phyloP scores from a whole-genome alignment of 1,139 yeast species.

The Kodamaea ohmeri region DNA sequence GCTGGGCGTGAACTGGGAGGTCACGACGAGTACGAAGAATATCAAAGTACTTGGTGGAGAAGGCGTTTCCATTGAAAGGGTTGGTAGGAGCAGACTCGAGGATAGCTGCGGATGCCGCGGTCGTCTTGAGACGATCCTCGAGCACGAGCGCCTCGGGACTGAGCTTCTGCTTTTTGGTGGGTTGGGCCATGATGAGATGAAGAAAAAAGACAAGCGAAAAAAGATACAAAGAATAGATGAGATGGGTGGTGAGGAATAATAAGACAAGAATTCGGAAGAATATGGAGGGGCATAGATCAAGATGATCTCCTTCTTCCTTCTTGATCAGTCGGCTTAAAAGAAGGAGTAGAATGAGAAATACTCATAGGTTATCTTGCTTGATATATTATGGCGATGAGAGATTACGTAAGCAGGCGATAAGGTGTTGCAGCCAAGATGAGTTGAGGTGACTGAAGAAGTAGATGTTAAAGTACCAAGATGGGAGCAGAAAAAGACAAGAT shows the following conservation, averaged over 20 bases:
- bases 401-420: too few species aligned
- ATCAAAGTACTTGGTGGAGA: slow-evolving; percentile 65
- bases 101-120: slow-evolving; percentile 64
- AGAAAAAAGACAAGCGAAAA: neutral
- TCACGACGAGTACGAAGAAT: slow-evolving; percentile 78
- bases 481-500: too few species aligned
- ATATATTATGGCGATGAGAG: too few species aligned
- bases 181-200: slow-evolving; percentile 26
- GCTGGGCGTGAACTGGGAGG: slow-evolving; percentile 90
- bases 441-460: too few species aligned
- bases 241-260: neutral
- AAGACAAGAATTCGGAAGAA: neutral
- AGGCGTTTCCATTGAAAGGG: slow-evolving; percentile 72
- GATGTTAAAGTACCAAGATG: too few species aligned
- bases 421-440: too few species aligned
- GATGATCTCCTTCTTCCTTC: too few species aligned
- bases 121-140: slow-evolving; percentile 41
- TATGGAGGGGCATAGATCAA: neutral
- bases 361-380: too few species aligned
- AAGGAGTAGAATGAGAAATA: too few species aligned
- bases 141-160: slow-evolving; percentile 26
- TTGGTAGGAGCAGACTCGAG: slow-evolving; percentile 65
- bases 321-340: too few species aligned
- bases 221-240: slow-evolving; percentile 3
- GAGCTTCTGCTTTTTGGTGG: slow-evolving; percentile 38